Evolutionary conservation across 2,329 filamentous ascomycete species (phyloP), one percentile per base, ranked within the genome.

Genomic region (Thelonectria discophora): DNA sequence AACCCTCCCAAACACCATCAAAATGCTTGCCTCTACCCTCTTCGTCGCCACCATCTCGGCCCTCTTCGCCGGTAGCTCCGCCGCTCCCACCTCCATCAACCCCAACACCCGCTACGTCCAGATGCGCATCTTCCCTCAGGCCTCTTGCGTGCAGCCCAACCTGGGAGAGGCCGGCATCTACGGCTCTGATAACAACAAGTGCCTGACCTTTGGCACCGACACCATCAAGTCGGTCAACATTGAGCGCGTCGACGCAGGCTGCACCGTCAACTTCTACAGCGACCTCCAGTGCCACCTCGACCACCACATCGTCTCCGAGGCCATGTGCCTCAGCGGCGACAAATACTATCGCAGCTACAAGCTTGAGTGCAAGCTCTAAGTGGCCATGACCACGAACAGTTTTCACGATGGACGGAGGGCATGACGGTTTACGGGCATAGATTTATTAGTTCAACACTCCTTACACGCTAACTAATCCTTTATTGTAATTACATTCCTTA

Each of bases 91-190:
- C 5, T 13, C 50, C 2, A 37, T 32, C 37, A 46, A 54, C 49
- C 24, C 39, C 32, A 39, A 48, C 30, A 45, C 45, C 4, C 45
- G 42, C 39, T 62, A 54, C 17, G 48, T 18, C 3, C 54, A 58
- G 12, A 17, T 58, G 12, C 59, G 59, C 7, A 21, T 62, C 5
- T 49, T 48, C 27, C 39, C 47, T 12, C 39, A 58, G 10, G 18
- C 59, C 7, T 48, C 27, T 10, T 62, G 59, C 34, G 3, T 42
- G 5, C 32, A 62, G 34, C 55, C 42, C 2, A 62, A 62, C 37
- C 34, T 58, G 15, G 59, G 59, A 15, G 27, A 62, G 10, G 11
- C 58, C 11, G 56, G 59, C 43, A 1, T 62, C 42, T 56, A 52
- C 37, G 54, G 55, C 10, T 21, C 48, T 3, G 37, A 43, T 5